A percentile compares a stretch with the other conserved stretches of the same genome.
Evolutionary conservation across 2,329 filamentous ascomycete genomes (phyloP).

Genomic region (Aureobasidium sp.): DNA sequence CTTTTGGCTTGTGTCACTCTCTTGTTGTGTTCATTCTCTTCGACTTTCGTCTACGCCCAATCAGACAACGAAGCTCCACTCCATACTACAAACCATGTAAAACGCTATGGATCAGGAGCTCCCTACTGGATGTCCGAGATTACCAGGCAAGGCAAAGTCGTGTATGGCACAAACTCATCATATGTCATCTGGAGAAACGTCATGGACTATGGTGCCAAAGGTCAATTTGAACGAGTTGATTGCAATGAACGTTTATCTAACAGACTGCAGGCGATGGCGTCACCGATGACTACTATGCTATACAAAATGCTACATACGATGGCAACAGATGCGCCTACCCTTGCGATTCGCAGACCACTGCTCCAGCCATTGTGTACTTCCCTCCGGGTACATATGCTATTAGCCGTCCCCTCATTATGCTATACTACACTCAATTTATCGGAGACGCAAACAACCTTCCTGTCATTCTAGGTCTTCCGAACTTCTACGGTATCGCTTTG

Average conservation of each 20-base stretch:
- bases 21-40: not conserved
- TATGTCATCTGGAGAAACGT: conserved; percentile 41
- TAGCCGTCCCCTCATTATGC: conserved; percentile 21
- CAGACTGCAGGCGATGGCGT: conserved; percentile 22
- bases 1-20: not conserved
- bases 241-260: not conserved
- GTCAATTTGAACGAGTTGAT: conserved; percentile 18
- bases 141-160: conserved; percentile 34
- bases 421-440: conserved; percentile 24
- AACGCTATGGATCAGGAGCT: conserved; percentile 25
- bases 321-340: conserved; percentile 25
- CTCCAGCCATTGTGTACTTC: conserved; percentile 52
- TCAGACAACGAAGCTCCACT: not conserved
- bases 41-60: not conserved
- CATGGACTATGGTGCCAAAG: conserved; percentile 36
- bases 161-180: conserved; percentile 31
- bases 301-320: conserved; percentile 29
- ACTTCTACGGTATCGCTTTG: conserved; percentile 29
- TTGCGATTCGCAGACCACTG: conserved; percentile 26
- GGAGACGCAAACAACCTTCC: conserved; percentile 21
- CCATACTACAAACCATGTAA: conserved; percentile 22
- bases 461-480: conserved; percentile 23
- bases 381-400: conserved; percentile 52
- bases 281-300: conserved; percentile 28
- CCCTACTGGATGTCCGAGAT: conserved; percentile 37